Evolutionary conservation across 2,329 filamentous ascomycete genomes (phyloP), one percentile per base, ranked within the genome.

Genomic region (Nemania serpens): DNA sequence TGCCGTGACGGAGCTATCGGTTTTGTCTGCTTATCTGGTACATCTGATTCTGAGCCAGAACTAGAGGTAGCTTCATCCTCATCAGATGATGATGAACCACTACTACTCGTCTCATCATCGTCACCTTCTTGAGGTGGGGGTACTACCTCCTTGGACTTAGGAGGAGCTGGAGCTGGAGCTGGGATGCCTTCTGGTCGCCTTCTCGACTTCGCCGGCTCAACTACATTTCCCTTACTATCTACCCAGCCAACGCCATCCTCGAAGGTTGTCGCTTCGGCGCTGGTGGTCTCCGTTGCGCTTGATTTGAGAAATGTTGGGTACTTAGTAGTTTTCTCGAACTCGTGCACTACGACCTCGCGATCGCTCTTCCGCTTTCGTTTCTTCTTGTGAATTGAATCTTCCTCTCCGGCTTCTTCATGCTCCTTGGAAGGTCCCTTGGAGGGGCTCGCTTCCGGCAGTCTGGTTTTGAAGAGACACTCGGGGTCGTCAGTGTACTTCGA

Each of bases 181-280:
- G 69, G 68, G 13, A 68, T 63, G 2, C 65, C 66, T 9, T 68
- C 67, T 3, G 66, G 69, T 48, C 54, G 64, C 43, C 69, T 76
- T 54, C 75, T 81, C 34, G 70, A 72, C 64, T 77, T 81, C 37
- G 79, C 79, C 9, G 75, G 76, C 74, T 96, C 91, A 2, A 96
- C 84, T 1, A 97, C 78, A 57, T 88, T 86, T 5, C 93, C 93
- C 15, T 88, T 80, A 63, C 87, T 85, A 69, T 97, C 89, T 0
- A 97, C 84, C 94, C 95, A 98, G 1, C 94, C 94, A 70, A 90
- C 88, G 20, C 90, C 93, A 55, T 97, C 89, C 42, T 95, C 84
- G 73, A 89, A 97, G 58, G 89, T 87, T 2, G 81, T 75, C n/a
- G 79, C 74, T 48, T 81, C 81, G 15, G 75, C 74, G 10, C 74